Evolutionary conservation across 139 green algal species (phyloP).

Genomic region (Helicosporidium sp.): DNA sequence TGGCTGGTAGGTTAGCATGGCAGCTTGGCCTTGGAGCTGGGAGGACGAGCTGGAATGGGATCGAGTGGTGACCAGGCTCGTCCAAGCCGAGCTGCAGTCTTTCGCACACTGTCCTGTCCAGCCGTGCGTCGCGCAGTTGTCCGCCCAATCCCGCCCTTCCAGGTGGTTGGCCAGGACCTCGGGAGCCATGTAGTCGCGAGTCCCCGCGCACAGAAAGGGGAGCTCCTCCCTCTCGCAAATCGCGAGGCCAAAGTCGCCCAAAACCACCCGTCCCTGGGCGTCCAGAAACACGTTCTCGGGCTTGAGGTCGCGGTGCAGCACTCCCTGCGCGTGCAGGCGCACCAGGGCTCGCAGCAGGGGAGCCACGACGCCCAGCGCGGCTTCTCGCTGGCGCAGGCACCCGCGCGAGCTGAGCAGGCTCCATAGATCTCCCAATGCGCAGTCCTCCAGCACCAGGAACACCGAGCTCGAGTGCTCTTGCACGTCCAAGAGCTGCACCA

Average conservation of each 20-base stretch:
- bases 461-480: not conserved
- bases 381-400: not conserved
- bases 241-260: slow-evolving; percentile 64
- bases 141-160: no score
- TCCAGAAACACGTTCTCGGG: slow-evolving; percentile 73
- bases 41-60: no score
- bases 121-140: no score
- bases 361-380: slow-evolving; percentile 23
- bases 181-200: slow-evolving; percentile 58
- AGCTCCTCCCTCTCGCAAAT: slow-evolving; percentile 44
- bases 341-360: slow-evolving; percentile 57
- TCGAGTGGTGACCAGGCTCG: no score
- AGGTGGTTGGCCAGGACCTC: no score
- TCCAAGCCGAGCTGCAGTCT: no score
- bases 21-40: no score
- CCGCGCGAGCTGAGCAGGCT: not conserved
- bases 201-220: slow-evolving; percentile 52
- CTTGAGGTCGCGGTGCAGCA: slow-evolving; percentile 58
- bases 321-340: slow-evolving; percentile 29
- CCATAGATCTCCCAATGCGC: not conserved
- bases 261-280: slow-evolving; percentile 16
- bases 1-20: no score
- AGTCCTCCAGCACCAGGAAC: not conserved
- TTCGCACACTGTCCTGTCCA: no score
- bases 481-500: no score